Conservation (phyloP, 2,329 filamentous ascomycete species). For the Cladophialophora immunda region DNA sequence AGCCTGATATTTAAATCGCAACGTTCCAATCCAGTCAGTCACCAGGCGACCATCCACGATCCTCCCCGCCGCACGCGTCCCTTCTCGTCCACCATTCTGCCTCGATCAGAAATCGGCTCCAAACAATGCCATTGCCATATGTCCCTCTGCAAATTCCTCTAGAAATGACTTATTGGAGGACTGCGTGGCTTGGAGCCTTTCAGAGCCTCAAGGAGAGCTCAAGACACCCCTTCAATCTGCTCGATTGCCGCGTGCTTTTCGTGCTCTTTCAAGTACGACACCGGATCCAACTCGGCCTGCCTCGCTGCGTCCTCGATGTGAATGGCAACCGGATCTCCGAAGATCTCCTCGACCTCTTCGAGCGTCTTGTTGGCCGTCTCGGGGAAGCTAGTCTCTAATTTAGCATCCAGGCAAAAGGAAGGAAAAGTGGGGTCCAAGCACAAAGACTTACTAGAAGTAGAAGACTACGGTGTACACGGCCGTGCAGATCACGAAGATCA, state of each 20-base stretch:
- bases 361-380: constrained; percentile 46
- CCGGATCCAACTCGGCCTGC: background rate
- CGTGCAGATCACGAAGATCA: constrained; percentile 12
- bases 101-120: too few species aligned
- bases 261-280: background rate
- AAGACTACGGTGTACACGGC: constrained; percentile 31
- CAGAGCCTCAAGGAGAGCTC: background rate
- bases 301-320: background rate
- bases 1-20: too few species aligned
- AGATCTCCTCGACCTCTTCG: constrained; percentile 47
- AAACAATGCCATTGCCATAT: too few species aligned
- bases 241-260: background rate
- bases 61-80: too few species aligned
- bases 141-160: too few species aligned
- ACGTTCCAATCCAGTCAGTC: too few species aligned
- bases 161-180: background rate
- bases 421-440: background rate
- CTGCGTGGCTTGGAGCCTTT: background rate
- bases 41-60: too few species aligned
- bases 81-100: too few species aligned
- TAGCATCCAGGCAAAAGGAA: background rate
- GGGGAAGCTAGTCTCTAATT: constrained; percentile 37
- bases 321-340: constrained; percentile 41
- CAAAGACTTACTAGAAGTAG: constrained; percentile 40
- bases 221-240: background rate